A percentile compares a stretch with the other conserved stretches of the same genome.
phyloP scores from a whole-genome alignment of 176 grass and related monocot species.

The Cenchrus purpureus region DNA sequence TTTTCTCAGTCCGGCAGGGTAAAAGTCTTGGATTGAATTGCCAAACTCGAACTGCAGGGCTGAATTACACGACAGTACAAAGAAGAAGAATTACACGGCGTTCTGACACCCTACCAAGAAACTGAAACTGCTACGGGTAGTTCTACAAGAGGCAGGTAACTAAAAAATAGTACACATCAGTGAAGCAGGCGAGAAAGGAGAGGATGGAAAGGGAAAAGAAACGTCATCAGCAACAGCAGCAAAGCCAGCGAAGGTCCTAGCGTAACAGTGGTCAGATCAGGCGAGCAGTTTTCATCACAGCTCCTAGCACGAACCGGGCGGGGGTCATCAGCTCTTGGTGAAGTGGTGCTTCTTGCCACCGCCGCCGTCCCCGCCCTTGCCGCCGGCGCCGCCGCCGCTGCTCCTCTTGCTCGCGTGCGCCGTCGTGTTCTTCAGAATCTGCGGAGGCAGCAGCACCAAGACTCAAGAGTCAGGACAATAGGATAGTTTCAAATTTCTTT shows the following conservation, averaged over 20 bases:
- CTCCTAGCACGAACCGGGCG: constrained; percentile 22
- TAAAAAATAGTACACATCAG: constrained; percentile 18
- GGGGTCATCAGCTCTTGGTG: constrained; percentile 38
- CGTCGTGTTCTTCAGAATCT: constrained; percentile 94
- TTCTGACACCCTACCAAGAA: constrained; percentile 29
- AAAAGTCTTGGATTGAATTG: neutral
- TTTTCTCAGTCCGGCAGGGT: neutral
- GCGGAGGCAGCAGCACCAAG: neutral
- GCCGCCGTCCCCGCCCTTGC: constrained; percentile 47
- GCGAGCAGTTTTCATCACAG: neutral
- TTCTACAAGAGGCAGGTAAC: constrained; percentile 10
- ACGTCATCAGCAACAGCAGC: constrained; percentile 42
- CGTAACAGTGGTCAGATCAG: constrained; percentile 57
- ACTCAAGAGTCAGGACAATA: neutral
- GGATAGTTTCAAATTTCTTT: too few species aligned
- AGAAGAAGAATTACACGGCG: constrained; percentile 13
- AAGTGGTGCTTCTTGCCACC: constrained; percentile 63
- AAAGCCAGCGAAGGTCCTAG: constrained; percentile 36
- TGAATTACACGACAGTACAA: constrained; percentile 6
- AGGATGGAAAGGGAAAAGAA: neutral
- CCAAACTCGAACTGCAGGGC: neutral
- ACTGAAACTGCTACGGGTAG: neutral
- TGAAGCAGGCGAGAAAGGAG: neutral
- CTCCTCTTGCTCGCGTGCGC: constrained; percentile 59
- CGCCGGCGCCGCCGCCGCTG: constrained; percentile 9